phyloP scores from a whole-genome alignment of 169 alveolate species.

The Theileria orientalis region DNA sequence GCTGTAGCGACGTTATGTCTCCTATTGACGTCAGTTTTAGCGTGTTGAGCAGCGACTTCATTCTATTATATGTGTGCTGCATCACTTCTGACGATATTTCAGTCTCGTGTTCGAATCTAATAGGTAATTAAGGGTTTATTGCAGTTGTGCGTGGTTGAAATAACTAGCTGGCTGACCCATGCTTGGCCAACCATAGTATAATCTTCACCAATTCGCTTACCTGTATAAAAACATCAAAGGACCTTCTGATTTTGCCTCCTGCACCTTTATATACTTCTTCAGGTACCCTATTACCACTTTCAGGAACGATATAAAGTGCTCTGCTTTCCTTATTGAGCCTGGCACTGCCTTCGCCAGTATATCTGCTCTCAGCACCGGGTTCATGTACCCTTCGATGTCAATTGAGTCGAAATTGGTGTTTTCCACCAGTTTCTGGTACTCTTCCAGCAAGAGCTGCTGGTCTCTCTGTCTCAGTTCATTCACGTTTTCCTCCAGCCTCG shows the following conservation, averaged over 20 bases:
- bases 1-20: slow-evolving; percentile 75
- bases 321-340: slow-evolving; percentile 91
- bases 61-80: slow-evolving; percentile 72
- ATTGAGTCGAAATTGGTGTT: slow-evolving; percentile 21
- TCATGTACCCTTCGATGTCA: slow-evolving; percentile 65
- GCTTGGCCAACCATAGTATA: too few relatives aligned
- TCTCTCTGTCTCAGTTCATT: slow-evolving; percentile 61
- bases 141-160: too few relatives aligned
- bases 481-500: slow-evolving; percentile 70
- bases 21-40: slow-evolving; percentile 80
- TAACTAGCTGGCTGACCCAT: too few relatives aligned
- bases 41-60: slow-evolving; percentile 75
- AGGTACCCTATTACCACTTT: slow-evolving; percentile 87
- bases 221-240: slow-evolving; percentile 89
- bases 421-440: slow-evolving; percentile 37
- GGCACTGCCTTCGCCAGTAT: slow-evolving; percentile 81
- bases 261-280: slow-evolving; percentile 83
- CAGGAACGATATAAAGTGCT: slow-evolving; percentile 87
- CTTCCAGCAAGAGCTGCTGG: slow-evolving; percentile 36
- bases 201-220: too few relatives aligned
- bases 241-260: slow-evolving; percentile 87
- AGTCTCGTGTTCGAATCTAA: slow-evolving; percentile 47
- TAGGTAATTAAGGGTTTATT: background rate
- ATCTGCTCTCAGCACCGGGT: slow-evolving; percentile 83
- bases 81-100: slow-evolving; percentile 15